phyloP scores from a whole-genome alignment of 2,329 filamentous ascomycete species.

The Penicillium polonicum region DNA sequence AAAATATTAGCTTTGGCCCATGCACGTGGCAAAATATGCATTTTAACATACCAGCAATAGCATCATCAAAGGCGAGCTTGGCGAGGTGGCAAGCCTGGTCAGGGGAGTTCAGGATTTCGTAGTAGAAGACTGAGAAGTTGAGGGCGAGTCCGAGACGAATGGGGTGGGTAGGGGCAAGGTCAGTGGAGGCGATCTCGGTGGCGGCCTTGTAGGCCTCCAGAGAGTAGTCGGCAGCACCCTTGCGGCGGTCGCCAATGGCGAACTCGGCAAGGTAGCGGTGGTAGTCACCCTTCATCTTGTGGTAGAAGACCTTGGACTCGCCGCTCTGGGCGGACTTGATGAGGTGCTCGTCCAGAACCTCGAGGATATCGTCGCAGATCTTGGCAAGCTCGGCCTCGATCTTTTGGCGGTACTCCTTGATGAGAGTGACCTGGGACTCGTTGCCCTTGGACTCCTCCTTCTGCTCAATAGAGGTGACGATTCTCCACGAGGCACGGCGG shows the following conservation, averaged over 20 bases:
- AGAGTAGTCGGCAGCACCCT: constrained; percentile 88
- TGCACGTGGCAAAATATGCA: neutral
- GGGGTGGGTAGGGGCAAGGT: constrained; percentile 86
- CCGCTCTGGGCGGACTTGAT: constrained; percentile 92
- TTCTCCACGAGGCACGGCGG: constrained; percentile 96
- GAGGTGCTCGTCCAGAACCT: constrained; percentile 89
- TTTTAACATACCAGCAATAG: constrained; percentile 71
- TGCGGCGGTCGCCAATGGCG: constrained; percentile 89
- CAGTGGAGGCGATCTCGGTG: constrained; percentile 84
- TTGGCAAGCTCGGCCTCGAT: constrained; percentile 95
- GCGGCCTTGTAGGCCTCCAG: constrained; percentile 96
- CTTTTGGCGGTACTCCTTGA: constrained; percentile 99
- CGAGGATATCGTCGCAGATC: constrained; percentile 96
- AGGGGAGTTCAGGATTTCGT: constrained; percentile 97
- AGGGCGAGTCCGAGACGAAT: constrained; percentile 89
- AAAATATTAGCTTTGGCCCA: constrained; percentile 23
- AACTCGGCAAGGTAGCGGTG: constrained; percentile 99
- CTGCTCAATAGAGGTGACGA: constrained; percentile 97
- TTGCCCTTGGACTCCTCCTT: constrained; percentile 99
- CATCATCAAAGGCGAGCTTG: constrained; percentile 94
- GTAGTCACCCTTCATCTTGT: constrained; percentile 99
- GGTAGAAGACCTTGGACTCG: constrained; percentile 99
- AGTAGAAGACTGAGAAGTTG: constrained; percentile 99
- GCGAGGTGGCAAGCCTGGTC: constrained; percentile 97
- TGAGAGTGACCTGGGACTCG: constrained; percentile 80